Base-by-base conservation (phyloP, 306 rosid genomes). In the Delonix regia region DNA sequence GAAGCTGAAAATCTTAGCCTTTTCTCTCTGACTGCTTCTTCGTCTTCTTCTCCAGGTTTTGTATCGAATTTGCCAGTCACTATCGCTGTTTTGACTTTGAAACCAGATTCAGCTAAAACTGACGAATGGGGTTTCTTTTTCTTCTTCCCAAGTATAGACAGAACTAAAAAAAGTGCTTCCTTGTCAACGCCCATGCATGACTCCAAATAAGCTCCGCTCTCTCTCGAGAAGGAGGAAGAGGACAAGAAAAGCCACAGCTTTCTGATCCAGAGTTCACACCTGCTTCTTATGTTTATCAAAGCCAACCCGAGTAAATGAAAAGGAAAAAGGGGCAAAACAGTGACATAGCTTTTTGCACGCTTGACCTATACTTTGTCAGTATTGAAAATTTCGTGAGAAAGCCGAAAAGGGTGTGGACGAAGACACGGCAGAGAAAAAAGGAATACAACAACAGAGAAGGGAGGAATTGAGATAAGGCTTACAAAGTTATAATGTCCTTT, bases 151-250 rank as follows among this genome's bases (percentile, higher is more conserved):
- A 77, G 57, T 71, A 66, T 51, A 59, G 69, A 84, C 87, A 83
- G 85, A 82, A 67, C 64, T 41, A 41, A 79, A 87, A 87, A 84
- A 77, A 71, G 2, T 28, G 75, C 34, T 84, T 12, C 83, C 27
- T 84, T 76, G 96, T 94, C 98, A 89, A 90, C 86, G 81, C 80
- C 80, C 88, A 83, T 85, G 97, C 90, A 88, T 77, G 85, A 60
- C 49, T 60, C 78, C 14, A 33, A 74, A 47, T 12, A 10, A 60
- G 53, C 21, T 39, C 15, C 19, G 44, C 67, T 60, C 69, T 53
- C 82, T 39, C 76, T 80, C 71, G 39, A 65, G 19, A 68, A 66
- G 62, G 38, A 69, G 73, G 73, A 84, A 88, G 62, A 81, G 11
- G 93, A 94, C 92, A 89, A 88, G 80, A 60, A 74, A 88, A 75